Evolutionary conservation across 2,329 filamentous ascomycete genomes (phyloP).

Genomic region (Beauveria brongniartii): DNA sequence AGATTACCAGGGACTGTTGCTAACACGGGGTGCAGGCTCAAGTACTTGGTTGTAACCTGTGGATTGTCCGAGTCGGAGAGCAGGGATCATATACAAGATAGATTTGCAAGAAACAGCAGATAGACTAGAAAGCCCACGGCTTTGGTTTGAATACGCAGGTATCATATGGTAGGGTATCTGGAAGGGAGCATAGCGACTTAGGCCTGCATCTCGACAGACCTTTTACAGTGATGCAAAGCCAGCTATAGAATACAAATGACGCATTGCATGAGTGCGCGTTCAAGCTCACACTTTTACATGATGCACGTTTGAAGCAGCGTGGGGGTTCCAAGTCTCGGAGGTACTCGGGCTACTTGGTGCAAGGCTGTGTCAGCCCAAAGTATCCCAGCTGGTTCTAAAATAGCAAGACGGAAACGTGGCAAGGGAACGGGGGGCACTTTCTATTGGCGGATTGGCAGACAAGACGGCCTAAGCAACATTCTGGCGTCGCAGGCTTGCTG

Average conservation of each 20-base stretch:
- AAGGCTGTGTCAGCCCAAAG: neutral
- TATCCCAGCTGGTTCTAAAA: neutral
- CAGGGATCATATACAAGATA: conserved; percentile 37
- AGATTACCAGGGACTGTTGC: neutral
- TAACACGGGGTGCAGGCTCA: conserved; percentile 28
- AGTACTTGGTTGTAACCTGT: conserved; percentile 42
- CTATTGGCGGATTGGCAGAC: no score
- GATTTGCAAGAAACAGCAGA: conserved; percentile 18
- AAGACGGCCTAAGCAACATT: neutral
- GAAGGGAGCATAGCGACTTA: neutral
- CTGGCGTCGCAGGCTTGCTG: neutral
- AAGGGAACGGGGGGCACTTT: neutral
- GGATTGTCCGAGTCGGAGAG: conserved; percentile 48
- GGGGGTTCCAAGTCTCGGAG: neutral
- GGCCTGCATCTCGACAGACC: neutral
- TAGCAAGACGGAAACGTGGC: neutral
- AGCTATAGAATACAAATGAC: neutral
- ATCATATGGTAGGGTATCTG: neutral
- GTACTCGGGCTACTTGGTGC: neutral
- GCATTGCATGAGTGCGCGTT: neutral
- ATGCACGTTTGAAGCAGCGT: neutral
- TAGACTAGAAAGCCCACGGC: neutral
- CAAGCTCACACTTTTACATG: neutral
- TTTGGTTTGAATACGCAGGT: neutral
- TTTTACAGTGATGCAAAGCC: neutral